A percentile compares a stretch with the other conserved stretches of the same genome.
These are phyloP conservation scores for Pontederia crassipes DNA, from an alignment of 176 grass and related monocot genomes.

Conservation along the genomic window DNA sequence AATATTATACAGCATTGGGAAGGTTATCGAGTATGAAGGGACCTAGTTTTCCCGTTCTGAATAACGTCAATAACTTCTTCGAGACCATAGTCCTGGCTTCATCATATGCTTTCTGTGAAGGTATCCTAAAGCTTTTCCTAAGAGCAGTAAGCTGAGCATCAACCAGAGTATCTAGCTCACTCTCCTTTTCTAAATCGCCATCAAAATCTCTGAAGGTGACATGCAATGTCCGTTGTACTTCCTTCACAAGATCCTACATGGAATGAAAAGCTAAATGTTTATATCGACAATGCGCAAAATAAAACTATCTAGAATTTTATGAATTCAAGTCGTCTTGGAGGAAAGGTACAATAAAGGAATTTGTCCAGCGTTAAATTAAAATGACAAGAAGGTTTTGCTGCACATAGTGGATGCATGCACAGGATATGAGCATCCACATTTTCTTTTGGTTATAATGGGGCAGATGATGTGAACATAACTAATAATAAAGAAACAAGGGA, in stretches of 20 bases:
- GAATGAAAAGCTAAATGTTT: conserved; percentile 8
- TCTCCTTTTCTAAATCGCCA: conserved; percentile 57
- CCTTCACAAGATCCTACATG: conserved; percentile 57
- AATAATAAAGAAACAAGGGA: too few species aligned
- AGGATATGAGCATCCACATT: too few species aligned
- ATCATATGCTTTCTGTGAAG: conserved; percentile 40
- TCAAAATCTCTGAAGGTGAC: conserved; percentile 47
- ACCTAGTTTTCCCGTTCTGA: conserved; percentile 70
- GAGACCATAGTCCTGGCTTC: conserved; percentile 48
- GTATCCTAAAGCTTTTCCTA: conserved; percentile 63
- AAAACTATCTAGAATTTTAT: too few species aligned
- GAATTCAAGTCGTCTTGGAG: too few species aligned
- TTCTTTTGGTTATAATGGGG: too few species aligned
- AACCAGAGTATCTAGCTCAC: conserved; percentile 60
- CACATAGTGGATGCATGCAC: too few species aligned
- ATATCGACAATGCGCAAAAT: neutral
- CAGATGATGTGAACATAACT: too few species aligned
- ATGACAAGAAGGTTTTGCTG: too few species aligned
- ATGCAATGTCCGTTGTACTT: conserved; percentile 57
- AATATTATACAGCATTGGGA: conserved; percentile 26
- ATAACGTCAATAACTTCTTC: conserved; percentile 79
- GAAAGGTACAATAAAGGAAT: too few species aligned
- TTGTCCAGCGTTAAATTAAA: too few species aligned
- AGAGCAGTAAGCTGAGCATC: conserved; percentile 54
- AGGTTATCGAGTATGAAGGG: conserved; percentile 74